Conservation (phyloP, 768 basidiomycete genomes). For the Leccinum subgranulosum region DNA sequence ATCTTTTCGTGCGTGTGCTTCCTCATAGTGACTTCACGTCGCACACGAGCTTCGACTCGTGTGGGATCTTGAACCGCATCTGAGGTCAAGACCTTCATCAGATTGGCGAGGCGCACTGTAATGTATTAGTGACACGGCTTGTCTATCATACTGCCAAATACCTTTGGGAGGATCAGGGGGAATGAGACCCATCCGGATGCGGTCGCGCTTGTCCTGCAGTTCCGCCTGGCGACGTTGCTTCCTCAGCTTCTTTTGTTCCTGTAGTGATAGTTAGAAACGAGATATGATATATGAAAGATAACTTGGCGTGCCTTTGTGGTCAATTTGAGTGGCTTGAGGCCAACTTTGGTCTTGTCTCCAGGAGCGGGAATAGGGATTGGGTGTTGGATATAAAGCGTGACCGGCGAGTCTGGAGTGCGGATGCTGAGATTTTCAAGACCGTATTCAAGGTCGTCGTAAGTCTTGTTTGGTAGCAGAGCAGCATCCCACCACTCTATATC, state of each 20-base stretch:
- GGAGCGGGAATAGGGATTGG: slow-evolving; percentile 95
- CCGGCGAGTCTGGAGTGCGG: slow-evolving; percentile 63
- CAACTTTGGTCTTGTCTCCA: slow-evolving; percentile 75
- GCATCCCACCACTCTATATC: slow-evolving; percentile 98
- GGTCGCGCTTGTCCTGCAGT: slow-evolving; percentile 90
- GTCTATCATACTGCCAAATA: slow-evolving; percentile 25
- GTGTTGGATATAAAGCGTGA: slow-evolving; percentile 92
- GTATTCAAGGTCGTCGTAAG: slow-evolving; percentile 69
- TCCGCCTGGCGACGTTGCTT: slow-evolving; percentile 85
- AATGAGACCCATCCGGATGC: slow-evolving; percentile 92
- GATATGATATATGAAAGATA: background rate
- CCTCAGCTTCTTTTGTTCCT: slow-evolving; percentile 97
- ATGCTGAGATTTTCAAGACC: slow-evolving; percentile 62
- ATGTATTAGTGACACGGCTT: background rate
- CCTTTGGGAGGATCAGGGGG: slow-evolving; percentile 97
- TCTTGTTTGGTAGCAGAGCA: slow-evolving; percentile 73
- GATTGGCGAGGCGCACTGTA: slow-evolving; percentile 85
- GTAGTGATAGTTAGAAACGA: slow-evolving; percentile 1
- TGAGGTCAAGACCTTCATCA: slow-evolving; percentile 97
- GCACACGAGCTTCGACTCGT: slow-evolving; percentile 91
- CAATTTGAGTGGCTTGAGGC: slow-evolving; percentile 84
- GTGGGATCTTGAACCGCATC: slow-evolving; percentile 98
- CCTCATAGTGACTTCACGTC: slow-evolving; percentile 88
- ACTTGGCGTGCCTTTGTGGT: slow-evolving; percentile 68
- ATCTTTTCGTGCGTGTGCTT: slow-evolving; percentile 89